Conservation (phyloP, 2,329 filamentous ascomycete genomes). For the Fonsecaea nubica region DNA sequence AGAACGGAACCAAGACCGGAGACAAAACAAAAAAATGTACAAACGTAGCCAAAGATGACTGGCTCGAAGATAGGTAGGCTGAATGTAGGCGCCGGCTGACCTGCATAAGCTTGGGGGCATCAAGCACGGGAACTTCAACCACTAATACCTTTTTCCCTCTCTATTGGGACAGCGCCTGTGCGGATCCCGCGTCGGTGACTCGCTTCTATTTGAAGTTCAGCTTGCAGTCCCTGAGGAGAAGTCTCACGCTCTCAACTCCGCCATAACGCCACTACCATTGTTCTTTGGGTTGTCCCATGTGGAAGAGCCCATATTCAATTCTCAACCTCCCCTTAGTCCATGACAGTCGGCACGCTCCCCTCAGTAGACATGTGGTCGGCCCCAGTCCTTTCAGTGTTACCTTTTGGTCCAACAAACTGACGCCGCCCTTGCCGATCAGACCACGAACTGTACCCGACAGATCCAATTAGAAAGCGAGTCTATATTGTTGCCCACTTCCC, state of each 20-base stretch:
- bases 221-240: background rate
- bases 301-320: background rate
- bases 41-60: conserved; percentile 6
- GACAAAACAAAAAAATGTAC: conserved; percentile 6
- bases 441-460: background rate
- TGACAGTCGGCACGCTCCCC: background rate
- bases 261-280: background rate
- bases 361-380: background rate
- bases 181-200: background rate
- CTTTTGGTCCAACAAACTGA: background rate
- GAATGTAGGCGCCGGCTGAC: conserved; percentile 6
- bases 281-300: background rate
- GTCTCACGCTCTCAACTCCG: background rate
- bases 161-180: background rate
- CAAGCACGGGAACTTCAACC: background rate
- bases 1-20: background rate
- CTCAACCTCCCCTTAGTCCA: background rate
- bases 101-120: conserved; percentile 14
- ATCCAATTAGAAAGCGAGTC: conserved; percentile 1
- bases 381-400: background rate
- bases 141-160: background rate
- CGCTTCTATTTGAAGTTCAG: background rate
- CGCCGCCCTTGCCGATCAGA: conserved; percentile 2
- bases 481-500: background rate
- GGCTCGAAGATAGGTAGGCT: background rate